Evolutionary conservation across 306 rosid species (phyloP).

Genomic region (Abrus precatorius): DNA sequence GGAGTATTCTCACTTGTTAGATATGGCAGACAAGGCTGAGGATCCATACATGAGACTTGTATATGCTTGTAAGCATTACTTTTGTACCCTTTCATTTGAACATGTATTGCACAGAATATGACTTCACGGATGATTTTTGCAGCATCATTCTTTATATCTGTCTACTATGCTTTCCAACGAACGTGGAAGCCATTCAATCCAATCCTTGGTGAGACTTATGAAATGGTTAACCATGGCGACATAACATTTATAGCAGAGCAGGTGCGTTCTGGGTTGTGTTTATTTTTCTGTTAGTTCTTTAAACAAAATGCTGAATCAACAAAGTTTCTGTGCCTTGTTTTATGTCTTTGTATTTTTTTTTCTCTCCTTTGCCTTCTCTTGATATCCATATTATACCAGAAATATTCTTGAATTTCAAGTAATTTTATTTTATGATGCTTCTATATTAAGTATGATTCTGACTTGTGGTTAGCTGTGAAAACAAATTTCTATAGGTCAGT

Average conservation of each 20-base stretch:
- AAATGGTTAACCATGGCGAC: constrained; percentile 82
- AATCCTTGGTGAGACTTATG: constrained; percentile 99
- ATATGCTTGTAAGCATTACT: constrained; percentile 75
- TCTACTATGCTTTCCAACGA: constrained; percentile 86
- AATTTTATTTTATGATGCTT: constrained; percentile 1
- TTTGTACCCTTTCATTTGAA: background rate
- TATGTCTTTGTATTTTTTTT: background rate
- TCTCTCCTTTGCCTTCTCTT: background rate
- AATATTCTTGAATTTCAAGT: constrained; percentile 27
- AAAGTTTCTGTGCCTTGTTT: background rate
- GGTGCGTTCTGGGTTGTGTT: constrained; percentile 55
- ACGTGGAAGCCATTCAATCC: constrained; percentile 99
- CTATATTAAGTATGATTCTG: constrained; percentile 27
- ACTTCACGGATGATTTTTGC: constrained; percentile 52
- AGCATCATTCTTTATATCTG: constrained; percentile 97
- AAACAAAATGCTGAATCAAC: constrained; percentile 33
- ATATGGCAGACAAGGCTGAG: constrained; percentile 88
- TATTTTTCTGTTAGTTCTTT: constrained; percentile 25
- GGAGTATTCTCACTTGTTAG: constrained; percentile 91
- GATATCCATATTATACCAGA: background rate
- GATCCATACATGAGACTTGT: constrained; percentile 92
- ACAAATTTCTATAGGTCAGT: constrained; percentile 71
- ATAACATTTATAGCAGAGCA: constrained; percentile 88
- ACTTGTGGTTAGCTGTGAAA: constrained; percentile 37
- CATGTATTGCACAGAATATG: constrained; percentile 39